These are phyloP conservation scores for Trichoderma sp. DNA, from an alignment of 2,329 filamentous ascomycete genomes.

Conservation along the genomic window DNA sequence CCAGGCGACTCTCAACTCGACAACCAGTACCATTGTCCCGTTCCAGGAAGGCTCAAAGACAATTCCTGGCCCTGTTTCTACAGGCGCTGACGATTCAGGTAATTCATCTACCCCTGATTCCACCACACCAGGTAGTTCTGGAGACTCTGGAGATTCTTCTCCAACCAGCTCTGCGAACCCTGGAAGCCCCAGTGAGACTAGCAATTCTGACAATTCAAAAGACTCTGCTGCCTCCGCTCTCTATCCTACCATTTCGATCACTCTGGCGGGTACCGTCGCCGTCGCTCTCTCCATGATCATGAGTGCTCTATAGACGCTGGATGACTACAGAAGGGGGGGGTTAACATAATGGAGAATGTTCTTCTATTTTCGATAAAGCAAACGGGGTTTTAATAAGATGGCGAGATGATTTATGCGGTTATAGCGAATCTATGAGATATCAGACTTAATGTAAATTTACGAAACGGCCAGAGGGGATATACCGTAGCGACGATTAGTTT, in stretches of 20 bases:
- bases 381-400: not conserved
- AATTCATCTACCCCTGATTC: not conserved
- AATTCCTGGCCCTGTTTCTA: slow-evolving; percentile 38
- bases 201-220: not conserved
- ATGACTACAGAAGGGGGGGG: not conserved
- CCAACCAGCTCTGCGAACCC: not conserved
- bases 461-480: not conserved
- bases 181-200: not conserved
- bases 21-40: slow-evolving; percentile 47
- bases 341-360: not conserved
- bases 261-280: not conserved
- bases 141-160: not conserved
- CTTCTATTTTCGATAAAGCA: not conserved
- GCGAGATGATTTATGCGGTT: not conserved
- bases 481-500: not conserved
- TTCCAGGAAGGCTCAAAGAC: slow-evolving; percentile 41
- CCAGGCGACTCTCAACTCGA: slow-evolving; percentile 53
- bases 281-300: not conserved
- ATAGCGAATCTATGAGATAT: not conserved
- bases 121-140: not conserved
- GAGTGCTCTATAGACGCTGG: not conserved
- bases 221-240: not conserved
- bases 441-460: not conserved
- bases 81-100: not conserved
- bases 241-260: not conserved